Conservation (phyloP, 805 yeast species). For the Wickerhamiella shivajii region DNA sequence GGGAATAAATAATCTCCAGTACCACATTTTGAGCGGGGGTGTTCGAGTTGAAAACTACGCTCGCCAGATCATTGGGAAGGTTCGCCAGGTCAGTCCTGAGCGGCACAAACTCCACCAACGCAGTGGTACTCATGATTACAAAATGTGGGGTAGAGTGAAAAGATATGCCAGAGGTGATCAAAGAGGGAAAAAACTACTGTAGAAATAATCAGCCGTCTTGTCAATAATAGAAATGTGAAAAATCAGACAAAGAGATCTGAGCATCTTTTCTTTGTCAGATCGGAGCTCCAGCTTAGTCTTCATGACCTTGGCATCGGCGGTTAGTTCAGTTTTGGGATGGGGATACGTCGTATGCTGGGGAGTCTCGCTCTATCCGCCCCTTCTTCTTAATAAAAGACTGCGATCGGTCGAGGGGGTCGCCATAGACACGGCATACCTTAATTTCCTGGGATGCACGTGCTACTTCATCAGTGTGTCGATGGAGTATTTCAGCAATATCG, state of each 20-base stretch:
- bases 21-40: constrained; percentile 44
- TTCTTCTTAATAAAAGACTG: constrained; percentile 21
- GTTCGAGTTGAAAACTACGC: constrained; percentile 35
- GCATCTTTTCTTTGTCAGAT: too few species aligned
- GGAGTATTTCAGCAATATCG: constrained; percentile 22
- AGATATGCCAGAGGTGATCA: too few species aligned
- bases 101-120: constrained; percentile 25
- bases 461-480: constrained; percentile 23
- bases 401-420: constrained; percentile 27
- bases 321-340: constrained; percentile 17
- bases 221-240: too few species aligned
- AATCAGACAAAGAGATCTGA: too few species aligned
- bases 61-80: constrained; percentile 36
- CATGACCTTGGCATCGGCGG: background rate
- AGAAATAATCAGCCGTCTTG: too few species aligned
- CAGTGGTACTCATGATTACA: constrained; percentile 16
- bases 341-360: constrained; percentile 24
- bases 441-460: constrained; percentile 25
- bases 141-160: constrained; percentile 1
- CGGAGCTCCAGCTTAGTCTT: too few species aligned
- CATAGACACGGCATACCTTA: constrained; percentile 24
- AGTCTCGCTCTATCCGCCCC: constrained; percentile 27
- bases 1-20: constrained; percentile 31
- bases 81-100: constrained; percentile 38
- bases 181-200: too few species aligned